These are phyloP conservation scores for Diospyros kaki DNA, from an alignment of 148 eudicot species.

Conservation along the genomic window DNA sequence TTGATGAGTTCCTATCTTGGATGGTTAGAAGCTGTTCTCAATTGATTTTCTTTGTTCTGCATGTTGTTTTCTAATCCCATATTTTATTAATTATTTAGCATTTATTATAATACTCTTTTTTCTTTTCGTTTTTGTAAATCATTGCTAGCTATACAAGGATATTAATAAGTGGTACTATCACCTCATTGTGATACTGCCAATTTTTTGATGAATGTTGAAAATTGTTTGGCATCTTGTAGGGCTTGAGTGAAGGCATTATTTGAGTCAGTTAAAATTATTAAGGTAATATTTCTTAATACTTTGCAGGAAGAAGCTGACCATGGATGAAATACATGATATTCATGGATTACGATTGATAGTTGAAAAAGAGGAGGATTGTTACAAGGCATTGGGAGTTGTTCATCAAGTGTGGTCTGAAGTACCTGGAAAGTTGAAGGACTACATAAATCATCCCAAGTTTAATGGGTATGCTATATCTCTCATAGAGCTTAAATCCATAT, in stretches of 20 bases:
- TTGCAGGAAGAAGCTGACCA: constrained; percentile 71
- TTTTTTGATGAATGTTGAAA: background rate
- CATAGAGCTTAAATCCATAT: background rate
- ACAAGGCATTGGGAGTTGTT: constrained; percentile 68
- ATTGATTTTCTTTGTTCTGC: background rate
- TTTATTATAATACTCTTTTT: background rate
- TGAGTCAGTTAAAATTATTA: background rate
- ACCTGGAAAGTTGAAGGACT: constrained; percentile 86
- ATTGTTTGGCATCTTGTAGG: background rate
- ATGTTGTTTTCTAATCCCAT: background rate
- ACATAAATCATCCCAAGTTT: constrained; percentile 70
- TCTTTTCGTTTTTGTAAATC: background rate
- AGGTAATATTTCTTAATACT: background rate
- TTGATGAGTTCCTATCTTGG: too few relatives aligned
- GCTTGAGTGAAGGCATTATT: background rate
- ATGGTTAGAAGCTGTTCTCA: background rate
- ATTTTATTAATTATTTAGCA: background rate
- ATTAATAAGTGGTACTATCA: background rate
- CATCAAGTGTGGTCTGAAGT: constrained; percentile 82
- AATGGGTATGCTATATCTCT: constrained; percentile 61
- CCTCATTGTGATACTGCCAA: background rate
- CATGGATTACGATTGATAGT: constrained; percentile 92
- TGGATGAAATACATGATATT: constrained; percentile 87
- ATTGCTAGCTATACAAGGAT: background rate
- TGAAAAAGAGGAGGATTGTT: constrained; percentile 85